Evolutionary conservation across 2,329 filamentous ascomycete species (phyloP).

Genomic region (Venturia oleaginea): DNA sequence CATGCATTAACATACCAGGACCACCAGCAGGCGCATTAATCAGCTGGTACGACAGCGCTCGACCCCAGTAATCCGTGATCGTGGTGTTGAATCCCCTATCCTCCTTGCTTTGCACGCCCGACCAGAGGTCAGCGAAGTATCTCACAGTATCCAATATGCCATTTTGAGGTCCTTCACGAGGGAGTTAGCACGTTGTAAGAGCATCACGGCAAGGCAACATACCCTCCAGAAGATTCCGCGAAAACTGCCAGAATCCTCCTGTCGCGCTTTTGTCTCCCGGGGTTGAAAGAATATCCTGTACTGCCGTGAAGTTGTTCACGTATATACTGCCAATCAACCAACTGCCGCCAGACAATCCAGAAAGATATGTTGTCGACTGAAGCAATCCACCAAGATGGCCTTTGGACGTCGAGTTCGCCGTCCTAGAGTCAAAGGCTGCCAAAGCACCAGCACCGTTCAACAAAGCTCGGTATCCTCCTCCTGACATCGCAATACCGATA

Average conservation of each 20-base stretch:
- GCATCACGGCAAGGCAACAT: not conserved
- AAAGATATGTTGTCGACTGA: conserved; percentile 71
- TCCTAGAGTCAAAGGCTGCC: conserved; percentile 69
- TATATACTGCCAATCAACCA: conserved; percentile 81
- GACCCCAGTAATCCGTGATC: conserved; percentile 82
- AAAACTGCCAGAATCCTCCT: conserved; percentile 52
- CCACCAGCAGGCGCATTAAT: conserved; percentile 69
- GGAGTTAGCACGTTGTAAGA: conserved; percentile 13
- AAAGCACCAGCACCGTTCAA: conserved; percentile 74
- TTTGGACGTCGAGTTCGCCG: conserved; percentile 46
- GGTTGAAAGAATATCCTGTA: conserved; percentile 46
- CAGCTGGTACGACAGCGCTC: conserved; percentile 77
- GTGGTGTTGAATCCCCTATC: conserved; percentile 59
- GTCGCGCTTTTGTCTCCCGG: conserved; percentile 25
- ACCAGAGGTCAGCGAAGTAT: conserved; percentile 54
- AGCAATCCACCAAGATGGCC: conserved; percentile 73
- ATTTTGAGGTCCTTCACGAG: conserved; percentile 35
- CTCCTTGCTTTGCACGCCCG: conserved; percentile 51
- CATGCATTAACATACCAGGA: conserved; percentile 27
- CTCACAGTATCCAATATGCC: conserved; percentile 44
- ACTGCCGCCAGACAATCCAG: conserved; percentile 71
- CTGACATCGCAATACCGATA: conserved; percentile 69
- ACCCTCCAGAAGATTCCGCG: conserved; percentile 51
- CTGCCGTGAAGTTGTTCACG: conserved; percentile 66
- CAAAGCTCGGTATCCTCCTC: conserved; percentile 80